Evolutionary conservation across 768 basidiomycete species (phyloP).

Genomic region (Hemileccinum rubropunctum): DNA sequence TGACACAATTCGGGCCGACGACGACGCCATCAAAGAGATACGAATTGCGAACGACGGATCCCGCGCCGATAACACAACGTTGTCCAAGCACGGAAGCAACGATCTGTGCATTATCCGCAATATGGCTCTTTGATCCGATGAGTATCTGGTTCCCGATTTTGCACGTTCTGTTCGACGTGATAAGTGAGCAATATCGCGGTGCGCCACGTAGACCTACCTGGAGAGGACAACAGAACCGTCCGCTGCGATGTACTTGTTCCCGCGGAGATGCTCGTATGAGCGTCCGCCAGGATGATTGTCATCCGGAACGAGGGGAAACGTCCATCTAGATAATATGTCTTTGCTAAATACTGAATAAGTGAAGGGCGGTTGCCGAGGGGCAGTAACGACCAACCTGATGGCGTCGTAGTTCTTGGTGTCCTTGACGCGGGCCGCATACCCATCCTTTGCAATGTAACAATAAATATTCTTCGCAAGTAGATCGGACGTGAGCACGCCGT

Average conservation of each 20-base stretch:
- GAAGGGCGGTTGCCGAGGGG: background rate
- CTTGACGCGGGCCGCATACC: slow-evolving; percentile 90
- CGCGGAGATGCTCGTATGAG: slow-evolving; percentile 80
- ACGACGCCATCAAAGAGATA: slow-evolving; percentile 81
- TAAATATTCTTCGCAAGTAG: slow-evolving; percentile 92
- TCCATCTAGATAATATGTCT: slow-evolving; percentile 91
- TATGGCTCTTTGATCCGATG: slow-evolving; percentile 73
- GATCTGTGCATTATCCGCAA: slow-evolving; percentile 67
- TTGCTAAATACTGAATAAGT: slow-evolving; percentile 50
- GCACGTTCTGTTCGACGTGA: slow-evolving; percentile 54
- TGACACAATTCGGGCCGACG: slow-evolving; percentile 67
- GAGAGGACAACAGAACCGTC: slow-evolving; percentile 76
- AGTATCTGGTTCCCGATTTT: slow-evolving; percentile 79
- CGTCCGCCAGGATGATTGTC: slow-evolving; percentile 85
- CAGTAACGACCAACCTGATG: slow-evolving; percentile 56
- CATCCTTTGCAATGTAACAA: slow-evolving; percentile 83
- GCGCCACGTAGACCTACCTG: slow-evolving; percentile 48
- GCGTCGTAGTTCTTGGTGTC: slow-evolving; percentile 92
- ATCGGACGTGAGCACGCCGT: slow-evolving; percentile 92
- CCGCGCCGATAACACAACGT: slow-evolving; percentile 69
- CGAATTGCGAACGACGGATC: slow-evolving; percentile 65
- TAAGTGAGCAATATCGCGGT: background rate
- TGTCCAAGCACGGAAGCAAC: slow-evolving; percentile 75
- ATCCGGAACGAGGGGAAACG: slow-evolving; percentile 94
- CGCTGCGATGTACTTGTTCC: slow-evolving; percentile 86